These are phyloP conservation scores for Lyophyllum decastes DNA, from an alignment of 768 basidiomycete genomes.

Conservation along the genomic window DNA sequence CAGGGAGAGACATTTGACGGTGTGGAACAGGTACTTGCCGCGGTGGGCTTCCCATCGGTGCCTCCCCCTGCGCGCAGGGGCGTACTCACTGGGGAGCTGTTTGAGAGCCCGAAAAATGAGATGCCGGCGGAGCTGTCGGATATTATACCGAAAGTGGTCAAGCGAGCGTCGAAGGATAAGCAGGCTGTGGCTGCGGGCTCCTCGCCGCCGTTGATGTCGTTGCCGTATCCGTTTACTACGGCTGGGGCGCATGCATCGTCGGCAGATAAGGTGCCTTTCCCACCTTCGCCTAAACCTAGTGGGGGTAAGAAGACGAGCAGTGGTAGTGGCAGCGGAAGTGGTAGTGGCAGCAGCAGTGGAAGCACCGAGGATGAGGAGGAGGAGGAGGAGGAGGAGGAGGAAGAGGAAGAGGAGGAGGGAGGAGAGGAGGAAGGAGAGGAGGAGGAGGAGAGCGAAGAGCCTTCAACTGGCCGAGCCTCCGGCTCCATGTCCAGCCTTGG, in stretches of 20 bases:
- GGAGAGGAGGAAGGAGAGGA: slow-evolving; percentile 37
- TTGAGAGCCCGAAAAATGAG: slow-evolving; percentile 49
- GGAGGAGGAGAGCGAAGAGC: slow-evolving; percentile 46
- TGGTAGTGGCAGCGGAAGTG: slow-evolving; percentile 21
- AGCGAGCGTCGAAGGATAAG: slow-evolving; percentile 49
- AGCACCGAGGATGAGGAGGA: slow-evolving; percentile 29
- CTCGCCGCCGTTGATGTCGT: slow-evolving; percentile 43
- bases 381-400: slow-evolving; percentile 27
- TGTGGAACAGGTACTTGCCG: slow-evolving; percentile 59
- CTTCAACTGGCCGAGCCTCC: slow-evolving; percentile 66
- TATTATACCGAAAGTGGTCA: slow-evolving; percentile 49
- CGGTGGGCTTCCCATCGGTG: slow-evolving; percentile 52
- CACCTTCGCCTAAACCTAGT: slow-evolving; percentile 55
- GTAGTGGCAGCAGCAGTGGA: slow-evolving; percentile 28
- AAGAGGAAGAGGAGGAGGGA: slow-evolving; percentile 27
- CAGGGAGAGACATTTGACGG: slow-evolving; percentile 42
- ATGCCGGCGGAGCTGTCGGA: slow-evolving; percentile 21
- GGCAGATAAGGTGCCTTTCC: slow-evolving; percentile 71
- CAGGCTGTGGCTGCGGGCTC: slow-evolving; percentile 27
- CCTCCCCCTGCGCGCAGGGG: slow-evolving; percentile 59
- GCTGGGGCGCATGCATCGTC: slow-evolving; percentile 63
- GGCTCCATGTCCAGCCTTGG: slow-evolving; percentile 87
- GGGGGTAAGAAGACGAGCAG: slow-evolving; percentile 23
- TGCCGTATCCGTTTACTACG: slow-evolving; percentile 74
- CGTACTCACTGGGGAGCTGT: slow-evolving; percentile 65